phyloP scores from a whole-genome alignment of 2,329 filamentous ascomycete genomes.

The Microcera coccophila region DNA sequence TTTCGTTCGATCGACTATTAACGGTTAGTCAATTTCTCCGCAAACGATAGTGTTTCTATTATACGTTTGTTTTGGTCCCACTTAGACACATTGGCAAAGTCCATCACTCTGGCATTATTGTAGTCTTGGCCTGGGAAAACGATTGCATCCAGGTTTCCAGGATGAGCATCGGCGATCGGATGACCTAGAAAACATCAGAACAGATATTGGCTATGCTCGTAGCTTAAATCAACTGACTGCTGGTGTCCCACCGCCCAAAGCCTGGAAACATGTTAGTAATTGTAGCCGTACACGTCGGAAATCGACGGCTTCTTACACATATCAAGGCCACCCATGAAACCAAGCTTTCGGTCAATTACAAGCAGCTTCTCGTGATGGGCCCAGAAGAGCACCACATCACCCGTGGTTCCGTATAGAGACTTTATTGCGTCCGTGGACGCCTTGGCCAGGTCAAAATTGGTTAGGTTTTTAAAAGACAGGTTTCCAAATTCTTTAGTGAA shows the following conservation, averaged over 20 bases:
- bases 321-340: slow-evolving; percentile 90
- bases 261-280: slow-evolving; percentile 37
- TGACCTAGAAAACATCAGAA: slow-evolving; percentile 47
- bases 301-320: too few relatives aligned
- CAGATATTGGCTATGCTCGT: not conserved
- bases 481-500: slow-evolving; percentile 65
- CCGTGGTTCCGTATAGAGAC: slow-evolving; percentile 74
- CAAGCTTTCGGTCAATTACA: slow-evolving; percentile 70
- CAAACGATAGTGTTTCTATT: slow-evolving; percentile 10
- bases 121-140: slow-evolving; percentile 89
- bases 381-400: slow-evolving; percentile 84
- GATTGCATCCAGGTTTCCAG: slow-evolving; percentile 68
- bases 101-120: slow-evolving; percentile 82
- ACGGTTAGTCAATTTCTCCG: not conserved
- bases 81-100: slow-evolving; percentile 72
- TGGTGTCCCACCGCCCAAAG: slow-evolving; percentile 86
- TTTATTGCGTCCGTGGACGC: slow-evolving; percentile 71
- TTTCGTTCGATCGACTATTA: slow-evolving; percentile 65
- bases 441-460: slow-evolving; percentile 55
- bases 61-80: slow-evolving; percentile 77
- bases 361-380: slow-evolving; percentile 91
- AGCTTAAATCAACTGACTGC: slow-evolving; percentile 44
- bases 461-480: slow-evolving; percentile 48
- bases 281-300: too few relatives aligned
- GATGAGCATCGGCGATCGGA: slow-evolving; percentile 78